Base-by-base conservation (phyloP, 768 basidiomycete genomes). In the Lactarius sp. region DNA sequence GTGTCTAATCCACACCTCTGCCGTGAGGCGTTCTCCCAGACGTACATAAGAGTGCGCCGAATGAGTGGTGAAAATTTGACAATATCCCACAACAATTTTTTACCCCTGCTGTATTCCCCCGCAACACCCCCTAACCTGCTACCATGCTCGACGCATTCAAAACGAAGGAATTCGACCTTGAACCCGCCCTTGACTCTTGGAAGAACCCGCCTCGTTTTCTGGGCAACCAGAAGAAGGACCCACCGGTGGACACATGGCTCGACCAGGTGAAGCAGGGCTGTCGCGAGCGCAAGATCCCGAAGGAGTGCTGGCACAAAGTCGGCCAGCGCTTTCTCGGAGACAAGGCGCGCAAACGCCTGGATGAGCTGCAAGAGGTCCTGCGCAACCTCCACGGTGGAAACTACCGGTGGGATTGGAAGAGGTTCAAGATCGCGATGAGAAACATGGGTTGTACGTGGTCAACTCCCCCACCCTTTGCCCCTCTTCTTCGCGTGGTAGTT, bases 401-500 rank as follows among this genome's bases (percentile, higher is more conserved):
- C 68, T 91, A 91, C 70, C 78, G 83, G 55, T 92, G 90, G 90
- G 86, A 81, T 65, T 92, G 90, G 90, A 88, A 90, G 76, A 88
- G 84, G 69, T 92, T 87, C 76, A 85, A 81, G 74, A 78, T 87
- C 58, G 90, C 89, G 4, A 85, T 92, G 83, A 76, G 79, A 62
- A 91, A 84, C 72, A 88, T 92, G 87, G 87, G 88, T 51, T 91
- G 90, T 91, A 69, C 73, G 90, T 80, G 36, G 36, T 47, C 66
- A 41, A 22, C 33, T 47, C 20, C 64, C 22, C 5, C 41, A 27
- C 42, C 8, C 16, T 39, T 46, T 20, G 27, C 27, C 33, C 51
- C 52, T 22, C 58, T 42, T 36, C 22, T 18, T n/a, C 27, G 27
- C 27, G 27, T 27, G 27, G 27, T 50, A 6, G 8, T 49, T 6